Conservation (phyloP, 2,329 filamentous ascomycete genomes). For the Elsinoe arachidis region DNA sequence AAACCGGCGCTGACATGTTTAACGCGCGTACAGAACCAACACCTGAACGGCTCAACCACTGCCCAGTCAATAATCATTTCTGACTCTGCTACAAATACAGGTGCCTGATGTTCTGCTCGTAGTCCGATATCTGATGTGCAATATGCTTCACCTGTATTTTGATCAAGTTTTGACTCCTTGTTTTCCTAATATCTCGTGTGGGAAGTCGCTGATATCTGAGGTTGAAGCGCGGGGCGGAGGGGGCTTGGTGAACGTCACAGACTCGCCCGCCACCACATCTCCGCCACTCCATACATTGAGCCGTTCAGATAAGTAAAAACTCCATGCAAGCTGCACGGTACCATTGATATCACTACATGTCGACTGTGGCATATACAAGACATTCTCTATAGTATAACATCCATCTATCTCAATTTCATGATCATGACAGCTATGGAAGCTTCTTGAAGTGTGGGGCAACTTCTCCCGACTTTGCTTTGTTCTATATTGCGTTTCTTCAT, state of each 20-base stretch:
- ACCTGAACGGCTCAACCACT: neutral
- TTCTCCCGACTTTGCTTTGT: neutral
- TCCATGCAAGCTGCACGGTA: no score
- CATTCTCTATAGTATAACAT: neutral
- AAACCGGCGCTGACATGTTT: slow-evolving; percentile 7
- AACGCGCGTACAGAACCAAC: slow-evolving; percentile 13
- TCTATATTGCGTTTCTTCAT: neutral
- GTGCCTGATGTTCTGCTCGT: neutral
- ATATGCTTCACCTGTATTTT: no score
- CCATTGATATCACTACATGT: no score
- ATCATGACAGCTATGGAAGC: slow-evolving; percentile 12
- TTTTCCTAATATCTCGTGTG: neutral
- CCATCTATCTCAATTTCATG: neutral
- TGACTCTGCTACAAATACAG: neutral
- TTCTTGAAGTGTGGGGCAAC: slow-evolving; percentile 15
- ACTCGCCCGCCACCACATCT: neutral
- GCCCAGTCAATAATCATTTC: neutral
- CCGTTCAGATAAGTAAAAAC: no score
- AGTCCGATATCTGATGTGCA: no score
- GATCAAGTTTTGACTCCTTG: no score
- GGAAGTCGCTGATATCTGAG: neutral
- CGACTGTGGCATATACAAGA: no score
- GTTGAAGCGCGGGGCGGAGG: neutral
- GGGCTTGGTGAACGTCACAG: neutral
- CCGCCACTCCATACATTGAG: neutral